These are phyloP conservation scores for Inosperma sp. DNA, from an alignment of 768 basidiomycete genomes.

Conservation along the genomic window DNA sequence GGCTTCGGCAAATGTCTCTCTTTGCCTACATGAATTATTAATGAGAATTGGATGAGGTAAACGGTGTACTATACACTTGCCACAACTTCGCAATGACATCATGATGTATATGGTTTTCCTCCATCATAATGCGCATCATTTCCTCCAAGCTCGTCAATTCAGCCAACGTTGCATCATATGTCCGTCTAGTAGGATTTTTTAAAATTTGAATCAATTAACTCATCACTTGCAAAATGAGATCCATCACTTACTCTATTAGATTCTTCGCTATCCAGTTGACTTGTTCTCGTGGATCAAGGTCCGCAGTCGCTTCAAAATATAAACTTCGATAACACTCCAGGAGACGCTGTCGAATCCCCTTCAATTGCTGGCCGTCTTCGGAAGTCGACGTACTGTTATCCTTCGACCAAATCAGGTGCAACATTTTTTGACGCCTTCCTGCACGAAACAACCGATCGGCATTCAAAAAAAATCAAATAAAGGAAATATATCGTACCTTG, in stretches of 20 bases:
- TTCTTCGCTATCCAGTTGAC: slow-evolving; percentile 93
- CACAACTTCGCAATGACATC: slow-evolving; percentile 91
- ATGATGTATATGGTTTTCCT: slow-evolving; percentile 72
- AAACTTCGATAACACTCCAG: slow-evolving; percentile 84
- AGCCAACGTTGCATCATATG: slow-evolving; percentile 88
- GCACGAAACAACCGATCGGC: slow-evolving; percentile 26
- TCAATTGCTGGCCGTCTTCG: slow-evolving; percentile 64
- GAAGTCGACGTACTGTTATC: slow-evolving; percentile 73
- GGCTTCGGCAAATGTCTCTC: slow-evolving; percentile 67
- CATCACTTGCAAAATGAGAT: background rate
- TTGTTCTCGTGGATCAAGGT: slow-evolving; percentile 76
- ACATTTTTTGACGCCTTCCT: slow-evolving; percentile 91
- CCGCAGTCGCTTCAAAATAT: slow-evolving; percentile 82
- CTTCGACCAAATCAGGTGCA: slow-evolving; percentile 96
- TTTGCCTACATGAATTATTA: slow-evolving; percentile 47
- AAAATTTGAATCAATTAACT: background rate
- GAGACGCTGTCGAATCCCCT: slow-evolving; percentile 81
- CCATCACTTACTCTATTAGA: slow-evolving; percentile 78
- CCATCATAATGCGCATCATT: slow-evolving; percentile 96
- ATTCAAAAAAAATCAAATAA: background rate
- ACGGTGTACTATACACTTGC: slow-evolving; percentile 85
- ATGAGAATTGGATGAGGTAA: background rate
- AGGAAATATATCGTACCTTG: slow-evolving; percentile 41
- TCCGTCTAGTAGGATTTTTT: slow-evolving; percentile 51
- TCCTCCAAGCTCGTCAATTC: slow-evolving; percentile 95